Evolutionary conservation across 2,329 filamentous ascomycete genomes (phyloP).

Genomic region (Fonsecaea multimorphosa): DNA sequence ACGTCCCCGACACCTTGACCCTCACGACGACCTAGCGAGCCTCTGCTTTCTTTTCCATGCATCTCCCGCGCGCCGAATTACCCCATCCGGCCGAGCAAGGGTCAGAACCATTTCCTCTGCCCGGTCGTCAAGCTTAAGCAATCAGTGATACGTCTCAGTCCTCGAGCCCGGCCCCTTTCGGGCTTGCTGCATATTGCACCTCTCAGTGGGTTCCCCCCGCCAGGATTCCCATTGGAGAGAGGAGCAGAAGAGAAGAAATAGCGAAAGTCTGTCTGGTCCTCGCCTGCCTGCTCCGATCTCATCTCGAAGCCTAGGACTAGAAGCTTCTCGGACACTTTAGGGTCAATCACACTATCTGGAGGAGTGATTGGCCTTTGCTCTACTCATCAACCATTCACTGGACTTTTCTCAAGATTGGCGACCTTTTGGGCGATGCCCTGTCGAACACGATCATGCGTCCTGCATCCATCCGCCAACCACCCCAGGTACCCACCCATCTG

Average conservation of each 20-base stretch:
- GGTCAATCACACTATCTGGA: background rate
- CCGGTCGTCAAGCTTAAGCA: background rate
- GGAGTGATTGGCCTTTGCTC: background rate
- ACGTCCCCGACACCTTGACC: background rate
- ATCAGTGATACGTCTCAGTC: background rate
- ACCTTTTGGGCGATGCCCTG: background rate
- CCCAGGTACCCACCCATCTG: background rate
- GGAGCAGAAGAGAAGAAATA: background rate
- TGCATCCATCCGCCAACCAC: background rate
- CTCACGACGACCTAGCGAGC: background rate
- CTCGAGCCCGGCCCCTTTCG: background rate
- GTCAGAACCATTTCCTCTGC: background rate
- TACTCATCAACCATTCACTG: background rate
- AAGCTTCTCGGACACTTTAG: background rate
- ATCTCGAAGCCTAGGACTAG: background rate
- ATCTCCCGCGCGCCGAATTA: background rate
- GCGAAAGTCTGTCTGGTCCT: background rate
- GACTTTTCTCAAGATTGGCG: constrained; percentile 8
- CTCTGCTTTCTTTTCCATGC: background rate
- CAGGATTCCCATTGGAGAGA: background rate
- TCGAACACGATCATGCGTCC: background rate
- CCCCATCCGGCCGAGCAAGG: background rate
- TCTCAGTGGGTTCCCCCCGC: background rate
- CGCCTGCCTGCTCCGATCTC: background rate
- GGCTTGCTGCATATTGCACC: background rate